Conservation (phyloP, 78 protist species). For the Protostelium mycophagum region DNA sequence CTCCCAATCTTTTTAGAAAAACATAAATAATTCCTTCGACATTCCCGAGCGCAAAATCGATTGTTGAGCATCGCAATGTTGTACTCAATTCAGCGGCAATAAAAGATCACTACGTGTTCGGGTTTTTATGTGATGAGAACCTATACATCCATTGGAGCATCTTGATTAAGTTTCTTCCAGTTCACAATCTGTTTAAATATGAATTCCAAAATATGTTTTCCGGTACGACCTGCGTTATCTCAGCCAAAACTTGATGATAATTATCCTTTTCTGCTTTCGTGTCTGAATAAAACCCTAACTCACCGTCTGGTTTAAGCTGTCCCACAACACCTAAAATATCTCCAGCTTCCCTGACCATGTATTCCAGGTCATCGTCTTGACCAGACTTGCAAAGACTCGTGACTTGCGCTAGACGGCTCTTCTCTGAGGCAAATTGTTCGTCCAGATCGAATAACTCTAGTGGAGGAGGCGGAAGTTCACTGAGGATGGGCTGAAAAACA, state of each 20-base stretch:
- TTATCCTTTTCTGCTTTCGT: slow-evolving; percentile 8
- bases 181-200: slow-evolving; percentile 18
- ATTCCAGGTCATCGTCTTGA: slow-evolving; percentile 37
- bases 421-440: slow-evolving; percentile 74
- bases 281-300: not conserved
- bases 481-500: slow-evolving; percentile 62
- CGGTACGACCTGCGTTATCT: not conserved
- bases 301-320: not conserved
- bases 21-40: no score
- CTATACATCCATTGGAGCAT: not conserved
- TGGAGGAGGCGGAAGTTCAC: slow-evolving; percentile 74
- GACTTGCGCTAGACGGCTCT: slow-evolving; percentile 57
- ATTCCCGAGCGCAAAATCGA: no score
- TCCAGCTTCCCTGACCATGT: slow-evolving; percentile 37
- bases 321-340: slow-evolving; percentile 45
- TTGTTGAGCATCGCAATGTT: no score
- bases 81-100: no score
- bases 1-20: no score
- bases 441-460: slow-evolving; percentile 87
- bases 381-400: slow-evolving; percentile 34
- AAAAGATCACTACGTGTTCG: no score
- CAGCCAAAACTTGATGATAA: no score
- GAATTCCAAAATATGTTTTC: slow-evolving; percentile 28
- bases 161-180: slow-evolving; percentile 33
- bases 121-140: no score